phyloP scores from a whole-genome alignment of 257 asterid species.

The Dorcoceras hygrometricum region DNA sequence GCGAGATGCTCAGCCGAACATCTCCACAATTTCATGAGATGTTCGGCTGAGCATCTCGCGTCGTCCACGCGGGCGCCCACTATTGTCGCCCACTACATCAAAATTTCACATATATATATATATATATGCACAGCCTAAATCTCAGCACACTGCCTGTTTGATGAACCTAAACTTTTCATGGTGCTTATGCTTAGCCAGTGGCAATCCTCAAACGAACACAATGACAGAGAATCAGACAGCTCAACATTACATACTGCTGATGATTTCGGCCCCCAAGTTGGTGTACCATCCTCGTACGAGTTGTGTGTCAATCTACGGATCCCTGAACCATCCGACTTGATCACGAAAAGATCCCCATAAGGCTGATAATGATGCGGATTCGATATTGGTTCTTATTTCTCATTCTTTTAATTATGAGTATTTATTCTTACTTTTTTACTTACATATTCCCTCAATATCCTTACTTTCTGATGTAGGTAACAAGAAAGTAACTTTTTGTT shows the following conservation, averaged over 20 bases:
- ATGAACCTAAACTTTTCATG: conserved; percentile 4
- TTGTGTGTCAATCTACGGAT: conserved; percentile 69
- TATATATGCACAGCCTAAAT: not conserved
- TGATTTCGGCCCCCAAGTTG: conserved; percentile 67
- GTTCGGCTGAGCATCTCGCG: too few relatives aligned
- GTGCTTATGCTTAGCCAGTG: conserved; percentile 51
- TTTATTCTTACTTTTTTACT: too few relatives aligned
- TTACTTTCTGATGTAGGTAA: too few relatives aligned
- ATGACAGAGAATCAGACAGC: conserved; percentile 49
- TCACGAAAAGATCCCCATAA: conserved; percentile 74
- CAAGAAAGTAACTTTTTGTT: too few relatives aligned
- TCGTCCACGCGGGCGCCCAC: too few relatives aligned
- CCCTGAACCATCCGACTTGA: conserved; percentile 61
- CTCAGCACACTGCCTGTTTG: conserved; percentile 25
- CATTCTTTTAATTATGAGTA: too few relatives aligned
- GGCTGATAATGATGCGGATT: conserved; percentile 87
- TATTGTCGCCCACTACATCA: too few relatives aligned
- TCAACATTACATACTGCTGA: conserved; percentile 38
- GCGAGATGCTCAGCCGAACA: too few relatives aligned
- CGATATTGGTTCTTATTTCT: conserved; percentile 86
- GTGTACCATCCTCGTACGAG: conserved; percentile 82
- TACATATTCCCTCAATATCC: too few relatives aligned
- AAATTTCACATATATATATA: too few relatives aligned
- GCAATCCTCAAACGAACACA: conserved; percentile 72
- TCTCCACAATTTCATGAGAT: too few relatives aligned